Percentiles rank a stretch among this genome's conserved stretches.
These are phyloP conservation scores for Cyberlindnera euphorbiiphila DNA, from an alignment of 805 yeast species.

Conservation along the genomic window DNA sequence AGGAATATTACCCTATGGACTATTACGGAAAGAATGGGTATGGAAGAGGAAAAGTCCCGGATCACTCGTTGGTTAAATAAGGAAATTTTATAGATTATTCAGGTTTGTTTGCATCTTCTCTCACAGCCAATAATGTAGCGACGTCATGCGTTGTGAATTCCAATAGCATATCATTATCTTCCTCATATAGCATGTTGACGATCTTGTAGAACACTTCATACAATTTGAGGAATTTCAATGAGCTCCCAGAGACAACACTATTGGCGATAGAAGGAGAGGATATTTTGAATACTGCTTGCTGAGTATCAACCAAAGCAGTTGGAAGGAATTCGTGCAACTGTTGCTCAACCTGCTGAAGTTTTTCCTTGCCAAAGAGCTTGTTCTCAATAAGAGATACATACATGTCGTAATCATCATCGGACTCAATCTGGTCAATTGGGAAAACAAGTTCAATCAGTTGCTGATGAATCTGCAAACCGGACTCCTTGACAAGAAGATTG, in stretches of 20 bases:
- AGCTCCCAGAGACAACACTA: slow-evolving; percentile 48
- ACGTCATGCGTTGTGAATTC: slow-evolving; percentile 58
- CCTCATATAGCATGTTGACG: slow-evolving; percentile 33
- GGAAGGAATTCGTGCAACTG: slow-evolving; percentile 53
- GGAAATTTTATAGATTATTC: neutral
- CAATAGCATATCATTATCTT: slow-evolving; percentile 31
- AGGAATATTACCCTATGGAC: slow-evolving; percentile 87
- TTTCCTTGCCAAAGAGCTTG: slow-evolving; percentile 44
- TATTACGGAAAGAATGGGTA: slow-evolving; percentile 87
- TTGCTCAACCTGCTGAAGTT: slow-evolving; percentile 40
- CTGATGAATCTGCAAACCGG: slow-evolving; percentile 54
- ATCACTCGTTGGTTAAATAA: slow-evolving; percentile 26
- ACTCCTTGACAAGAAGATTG: slow-evolving; percentile 43
- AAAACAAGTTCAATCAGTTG: slow-evolving; percentile 71
- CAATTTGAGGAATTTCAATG: slow-evolving; percentile 42
- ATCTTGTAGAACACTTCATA: slow-evolving; percentile 36
- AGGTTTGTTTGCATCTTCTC: slow-evolving; percentile 27
- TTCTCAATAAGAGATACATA: slow-evolving; percentile 66
- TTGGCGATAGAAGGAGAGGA: slow-evolving; percentile 62
- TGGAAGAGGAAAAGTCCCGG: slow-evolving; percentile 79
- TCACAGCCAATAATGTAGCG: slow-evolving; percentile 71
- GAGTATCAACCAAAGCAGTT: slow-evolving; percentile 55
- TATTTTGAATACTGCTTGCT: slow-evolving; percentile 52
- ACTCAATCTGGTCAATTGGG: slow-evolving; percentile 46
- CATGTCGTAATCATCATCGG: slow-evolving; percentile 56